Evolutionary conservation across 805 yeast genomes (phyloP).

Genomic region (Candida broadrunensis): DNA sequence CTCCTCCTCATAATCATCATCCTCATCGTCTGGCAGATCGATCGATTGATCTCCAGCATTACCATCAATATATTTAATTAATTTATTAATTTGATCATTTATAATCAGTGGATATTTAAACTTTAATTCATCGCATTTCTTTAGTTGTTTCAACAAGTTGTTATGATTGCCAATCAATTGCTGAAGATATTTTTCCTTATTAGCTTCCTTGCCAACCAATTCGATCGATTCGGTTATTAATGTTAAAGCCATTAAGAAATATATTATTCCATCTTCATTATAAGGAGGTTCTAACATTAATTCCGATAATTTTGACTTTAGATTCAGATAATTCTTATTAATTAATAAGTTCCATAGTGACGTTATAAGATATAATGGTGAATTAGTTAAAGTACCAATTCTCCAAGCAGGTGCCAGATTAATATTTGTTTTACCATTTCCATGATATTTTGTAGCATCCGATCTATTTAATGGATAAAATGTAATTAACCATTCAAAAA

Average conservation of each 20-base stretch:
- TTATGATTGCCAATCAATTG: neutral
- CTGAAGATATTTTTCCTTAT: no score
- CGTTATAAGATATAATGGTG: slow-evolving; percentile 40
- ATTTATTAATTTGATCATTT: slow-evolving; percentile 1
- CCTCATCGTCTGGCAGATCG: slow-evolving; percentile 2
- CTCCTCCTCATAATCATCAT: slow-evolving; percentile 2
- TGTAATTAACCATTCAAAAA: slow-evolving; percentile 36
- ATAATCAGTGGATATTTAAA: neutral
- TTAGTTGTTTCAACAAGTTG: no score
- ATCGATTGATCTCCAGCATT: slow-evolving; percentile 2
- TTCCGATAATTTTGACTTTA: slow-evolving; percentile 33
- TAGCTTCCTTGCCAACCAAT: neutral
- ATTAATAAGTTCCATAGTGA: slow-evolving; percentile 42
- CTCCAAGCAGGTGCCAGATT: slow-evolving; percentile 36
- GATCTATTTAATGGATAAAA: slow-evolving; percentile 11
- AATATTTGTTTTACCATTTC: slow-evolving; percentile 5
- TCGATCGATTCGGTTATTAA: slow-evolving; percentile 5
- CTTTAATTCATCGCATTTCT: slow-evolving; percentile 1
- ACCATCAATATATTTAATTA: neutral
- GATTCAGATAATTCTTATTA: slow-evolving; percentile 29
- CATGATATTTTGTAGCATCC: slow-evolving; percentile 6
- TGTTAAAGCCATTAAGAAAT: slow-evolving; percentile 20
- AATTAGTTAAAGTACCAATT: slow-evolving; percentile 35
- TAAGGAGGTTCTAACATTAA: slow-evolving; percentile 43
- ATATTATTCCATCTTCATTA: slow-evolving; percentile 37